These are phyloP conservation scores for Fusarium liriodendri DNA, from an alignment of 2,329 filamentous ascomycete genomes.

Conservation along the genomic window DNA sequence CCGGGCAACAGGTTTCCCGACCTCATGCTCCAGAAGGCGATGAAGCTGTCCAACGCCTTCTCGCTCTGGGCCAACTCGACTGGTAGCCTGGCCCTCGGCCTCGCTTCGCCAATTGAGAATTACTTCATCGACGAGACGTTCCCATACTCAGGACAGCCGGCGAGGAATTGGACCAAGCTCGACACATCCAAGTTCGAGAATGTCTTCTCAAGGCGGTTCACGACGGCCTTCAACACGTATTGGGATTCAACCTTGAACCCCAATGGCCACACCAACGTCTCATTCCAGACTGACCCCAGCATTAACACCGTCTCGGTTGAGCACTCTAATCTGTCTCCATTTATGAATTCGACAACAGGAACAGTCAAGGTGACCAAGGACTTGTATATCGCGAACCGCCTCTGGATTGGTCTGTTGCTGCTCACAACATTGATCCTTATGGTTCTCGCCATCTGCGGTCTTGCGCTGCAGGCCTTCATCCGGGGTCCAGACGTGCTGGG, in stretches of 20 bases:
- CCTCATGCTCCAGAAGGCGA: background rate
- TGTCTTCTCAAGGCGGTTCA: constrained; percentile 10
- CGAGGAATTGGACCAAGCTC: background rate
- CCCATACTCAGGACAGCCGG: background rate
- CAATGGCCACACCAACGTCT: background rate
- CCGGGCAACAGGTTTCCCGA: background rate
- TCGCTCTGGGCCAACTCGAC: constrained; percentile 1
- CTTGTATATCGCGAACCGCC: background rate
- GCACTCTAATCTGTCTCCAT: background rate
- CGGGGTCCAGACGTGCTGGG: constrained; percentile 20
- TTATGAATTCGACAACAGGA: background rate
- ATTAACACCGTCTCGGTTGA: background rate
- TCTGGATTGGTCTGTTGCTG: constrained; percentile 7
- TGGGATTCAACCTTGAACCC: constrained; percentile 7
- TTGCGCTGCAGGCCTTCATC: background rate
- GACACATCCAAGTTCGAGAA: background rate
- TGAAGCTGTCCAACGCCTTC: background rate
- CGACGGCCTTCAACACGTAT: constrained; percentile 18
- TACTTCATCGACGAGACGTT: constrained; percentile 4
- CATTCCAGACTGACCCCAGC: background rate
- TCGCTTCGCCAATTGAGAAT: constrained; percentile 6
- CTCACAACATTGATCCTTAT: constrained; percentile 1
- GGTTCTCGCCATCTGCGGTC: constrained; percentile 1
- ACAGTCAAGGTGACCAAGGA: background rate
- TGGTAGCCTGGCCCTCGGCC: background rate